Evolutionary conservation across 1,284 basidiomycete species (phyloP).

Genomic region (Apiotrichum gracile): DNA sequence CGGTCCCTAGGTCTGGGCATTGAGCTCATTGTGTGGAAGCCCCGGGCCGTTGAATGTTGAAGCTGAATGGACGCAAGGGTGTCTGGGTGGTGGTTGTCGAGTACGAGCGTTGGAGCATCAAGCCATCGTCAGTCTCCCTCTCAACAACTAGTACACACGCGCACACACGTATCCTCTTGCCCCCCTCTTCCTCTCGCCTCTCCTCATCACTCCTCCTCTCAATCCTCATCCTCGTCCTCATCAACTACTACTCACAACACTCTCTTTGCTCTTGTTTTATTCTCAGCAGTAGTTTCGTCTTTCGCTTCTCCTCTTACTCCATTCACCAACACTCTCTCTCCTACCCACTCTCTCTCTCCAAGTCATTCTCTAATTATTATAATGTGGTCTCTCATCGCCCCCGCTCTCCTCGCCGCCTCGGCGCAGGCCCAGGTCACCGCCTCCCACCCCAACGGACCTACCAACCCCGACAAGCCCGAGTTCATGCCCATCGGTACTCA

Average conservation of each 20-base stretch:
- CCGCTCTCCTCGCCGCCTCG: constrained; percentile 9
- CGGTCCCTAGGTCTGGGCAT: no score
- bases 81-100: no score
- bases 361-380: neutral
- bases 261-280: neutral
- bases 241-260: neutral
- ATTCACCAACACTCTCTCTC: neutral
- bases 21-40: no score
- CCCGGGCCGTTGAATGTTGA: no score
- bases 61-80: no score
- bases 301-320: neutral
- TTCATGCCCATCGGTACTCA: constrained; percentile 36
- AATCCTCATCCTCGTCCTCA: neutral
- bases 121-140: no score
- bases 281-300: no score
- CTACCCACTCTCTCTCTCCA: neutral
- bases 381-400: constrained; percentile 10
- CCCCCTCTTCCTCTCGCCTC: neutral
- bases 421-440: constrained; percentile 31
- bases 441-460: constrained; percentile 39
- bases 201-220: neutral
- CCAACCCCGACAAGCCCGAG: constrained; percentile 41
- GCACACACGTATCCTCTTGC: neutral
- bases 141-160: no score
- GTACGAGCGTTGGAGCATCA: no score